Evolutionary conservation across 2,329 filamentous ascomycete species (phyloP).

Genomic region (Lasiodiplodia gonubiensis): DNA sequence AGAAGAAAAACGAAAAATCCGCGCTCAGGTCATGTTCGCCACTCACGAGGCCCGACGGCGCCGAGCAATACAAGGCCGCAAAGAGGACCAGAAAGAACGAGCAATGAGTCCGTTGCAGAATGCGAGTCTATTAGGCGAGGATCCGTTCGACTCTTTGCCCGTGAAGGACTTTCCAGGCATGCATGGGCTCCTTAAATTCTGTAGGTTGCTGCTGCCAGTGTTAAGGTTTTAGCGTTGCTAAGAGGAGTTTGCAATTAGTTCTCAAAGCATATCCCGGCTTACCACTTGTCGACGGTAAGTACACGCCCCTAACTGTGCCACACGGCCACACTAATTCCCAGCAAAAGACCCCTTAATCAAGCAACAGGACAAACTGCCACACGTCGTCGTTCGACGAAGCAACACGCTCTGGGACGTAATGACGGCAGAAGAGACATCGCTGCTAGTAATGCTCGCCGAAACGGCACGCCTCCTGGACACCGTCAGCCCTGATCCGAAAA

Average conservation of each 20-base stretch:
- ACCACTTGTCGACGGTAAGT: background rate
- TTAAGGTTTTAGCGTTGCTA: background rate
- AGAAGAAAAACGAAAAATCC: background rate
- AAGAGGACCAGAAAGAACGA: background rate
- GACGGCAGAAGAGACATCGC: background rate
- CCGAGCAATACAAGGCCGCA: background rate
- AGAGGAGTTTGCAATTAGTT: background rate
- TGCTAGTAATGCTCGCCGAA: background rate
- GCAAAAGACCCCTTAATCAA: background rate
- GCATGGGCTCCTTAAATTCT: background rate
- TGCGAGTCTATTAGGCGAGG: background rate
- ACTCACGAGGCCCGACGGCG: background rate
- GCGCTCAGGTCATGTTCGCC: background rate
- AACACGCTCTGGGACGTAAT: background rate
- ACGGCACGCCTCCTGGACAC: background rate
- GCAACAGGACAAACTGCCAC: background rate
- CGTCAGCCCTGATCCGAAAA: background rate
- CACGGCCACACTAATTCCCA: background rate
- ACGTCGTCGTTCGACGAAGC: background rate
- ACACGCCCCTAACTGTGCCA: background rate
- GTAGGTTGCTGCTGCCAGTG: background rate
- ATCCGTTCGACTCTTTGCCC: background rate
- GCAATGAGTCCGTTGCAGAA: background rate
- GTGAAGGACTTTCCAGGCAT: background rate
- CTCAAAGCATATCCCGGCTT: background rate